Conservation (phyloP, 495 filamentous ascomycete genomes). For the Daldinia caldariorum region DNA sequence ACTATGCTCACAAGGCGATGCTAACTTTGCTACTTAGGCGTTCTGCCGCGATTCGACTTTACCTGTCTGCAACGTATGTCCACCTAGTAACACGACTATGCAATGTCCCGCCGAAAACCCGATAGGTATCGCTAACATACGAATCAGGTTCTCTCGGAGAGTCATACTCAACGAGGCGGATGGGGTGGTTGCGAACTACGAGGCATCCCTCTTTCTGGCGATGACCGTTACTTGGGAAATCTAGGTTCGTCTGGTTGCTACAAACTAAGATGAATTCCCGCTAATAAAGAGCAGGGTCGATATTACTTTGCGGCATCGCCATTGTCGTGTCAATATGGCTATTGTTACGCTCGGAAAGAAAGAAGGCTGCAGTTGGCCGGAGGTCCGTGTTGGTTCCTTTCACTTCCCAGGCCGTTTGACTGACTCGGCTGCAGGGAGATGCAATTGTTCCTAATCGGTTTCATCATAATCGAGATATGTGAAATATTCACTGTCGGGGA, state of each 20-base stretch:
- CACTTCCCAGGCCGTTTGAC: constrained; percentile 6
- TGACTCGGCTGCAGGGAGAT: constrained; percentile 76
- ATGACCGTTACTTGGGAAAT: constrained; percentile 75
- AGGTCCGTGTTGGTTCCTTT: constrained; percentile 65
- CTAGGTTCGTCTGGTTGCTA: constrained; percentile 69
- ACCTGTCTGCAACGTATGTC: constrained; percentile 94
- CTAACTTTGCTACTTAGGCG: constrained; percentile 61
- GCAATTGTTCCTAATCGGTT: constrained; percentile 89
- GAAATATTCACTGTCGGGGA: constrained; percentile 96
- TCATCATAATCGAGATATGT: constrained; percentile 88
- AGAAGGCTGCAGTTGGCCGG: constrained; percentile 92
- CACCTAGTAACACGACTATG: constrained; percentile 38
- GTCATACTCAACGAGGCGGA: constrained; percentile 59
- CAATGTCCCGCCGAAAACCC: constrained; percentile 22
- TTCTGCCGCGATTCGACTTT: constrained; percentile 97
- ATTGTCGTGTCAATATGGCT: constrained; percentile 73
- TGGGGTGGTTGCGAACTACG: constrained; percentile 72
- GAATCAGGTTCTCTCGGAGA: constrained; percentile 56
- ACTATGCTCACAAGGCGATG: not conserved
- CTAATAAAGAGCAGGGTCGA: constrained; percentile 72
- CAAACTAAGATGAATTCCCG: not conserved
- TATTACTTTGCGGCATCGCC: constrained; percentile 80
- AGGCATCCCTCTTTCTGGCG: constrained; percentile 75
- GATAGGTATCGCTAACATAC: constrained; percentile 24
- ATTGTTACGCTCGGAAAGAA: constrained; percentile 84